Evolutionary conservation across 2,329 filamentous ascomycete genomes (phyloP).

Genomic region (Trichophyton schoenleinii): DNA sequence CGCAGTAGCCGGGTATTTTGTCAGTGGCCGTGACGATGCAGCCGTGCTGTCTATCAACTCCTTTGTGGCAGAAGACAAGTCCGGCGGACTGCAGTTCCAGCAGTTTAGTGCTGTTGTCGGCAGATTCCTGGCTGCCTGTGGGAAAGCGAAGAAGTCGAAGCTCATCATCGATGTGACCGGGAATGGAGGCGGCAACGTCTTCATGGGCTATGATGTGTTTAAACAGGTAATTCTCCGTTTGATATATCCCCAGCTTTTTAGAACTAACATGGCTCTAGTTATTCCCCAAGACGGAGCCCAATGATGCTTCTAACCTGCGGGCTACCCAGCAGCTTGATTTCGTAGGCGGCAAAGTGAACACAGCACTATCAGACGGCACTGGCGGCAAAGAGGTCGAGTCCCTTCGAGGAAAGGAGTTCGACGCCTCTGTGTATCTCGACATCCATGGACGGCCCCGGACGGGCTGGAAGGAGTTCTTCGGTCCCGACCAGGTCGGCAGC

Average conservation of each 20-base stretch:
- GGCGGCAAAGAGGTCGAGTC: slow-evolving; percentile 1
- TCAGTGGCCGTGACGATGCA: slow-evolving; percentile 30
- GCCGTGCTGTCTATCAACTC: slow-evolving; percentile 34
- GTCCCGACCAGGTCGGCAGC: slow-evolving; percentile 18
- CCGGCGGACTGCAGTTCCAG: slow-evolving; percentile 4
- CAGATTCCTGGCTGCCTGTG: slow-evolving; percentile 37
- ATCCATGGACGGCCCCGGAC: slow-evolving; percentile 26
- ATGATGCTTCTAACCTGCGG: slow-evolving; percentile 37
- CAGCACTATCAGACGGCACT: no score
- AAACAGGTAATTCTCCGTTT: slow-evolving; percentile 25
- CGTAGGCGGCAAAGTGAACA: slow-evolving; percentile 20
- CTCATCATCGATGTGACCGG: slow-evolving; percentile 51
- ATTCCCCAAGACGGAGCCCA: slow-evolving; percentile 37
- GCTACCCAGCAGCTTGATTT: slow-evolving; percentile 31
- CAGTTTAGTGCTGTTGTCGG: slow-evolving; percentile 30
- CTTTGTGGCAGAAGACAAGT: slow-evolving; percentile 21
- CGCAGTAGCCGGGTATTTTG: slow-evolving; percentile 34
- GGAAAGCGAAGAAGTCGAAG: slow-evolving; percentile 42
- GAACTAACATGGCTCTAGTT: slow-evolving; percentile 20
- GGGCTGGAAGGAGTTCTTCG: slow-evolving; percentile 24
- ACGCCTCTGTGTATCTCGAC: slow-evolving; percentile 16
- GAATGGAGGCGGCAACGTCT: slow-evolving; percentile 47
- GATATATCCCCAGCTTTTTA: neutral
- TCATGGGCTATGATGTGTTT: slow-evolving; percentile 40
- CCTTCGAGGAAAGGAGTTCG: slow-evolving; percentile 8